Conservation (phyloP, 768 basidiomycete genomes). For the Trametes meyenii region DNA sequence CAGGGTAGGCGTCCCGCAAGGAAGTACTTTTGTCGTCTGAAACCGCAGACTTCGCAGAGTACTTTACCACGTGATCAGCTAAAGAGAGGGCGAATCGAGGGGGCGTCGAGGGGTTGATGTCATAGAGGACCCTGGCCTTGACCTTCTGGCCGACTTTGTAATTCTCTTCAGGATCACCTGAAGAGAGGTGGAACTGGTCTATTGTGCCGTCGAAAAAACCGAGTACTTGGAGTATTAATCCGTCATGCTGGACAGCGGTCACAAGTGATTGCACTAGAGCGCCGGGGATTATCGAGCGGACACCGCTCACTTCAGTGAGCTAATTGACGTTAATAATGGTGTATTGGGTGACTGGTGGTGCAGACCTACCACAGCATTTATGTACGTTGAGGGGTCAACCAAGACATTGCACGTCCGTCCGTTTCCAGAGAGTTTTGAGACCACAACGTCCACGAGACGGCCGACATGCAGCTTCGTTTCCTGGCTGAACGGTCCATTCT, state of each 20-base stretch:
- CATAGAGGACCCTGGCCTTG: conserved; percentile 83
- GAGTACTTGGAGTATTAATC: conserved; percentile 85
- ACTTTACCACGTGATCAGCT: conserved; percentile 66
- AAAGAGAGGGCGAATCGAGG: conserved; percentile 84
- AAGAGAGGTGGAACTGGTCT: conserved; percentile 75
- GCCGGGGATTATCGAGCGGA: conserved; percentile 85
- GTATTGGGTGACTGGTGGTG: not conserved
- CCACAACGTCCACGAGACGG: conserved; percentile 64
- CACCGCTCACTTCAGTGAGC: conserved; percentile 78
- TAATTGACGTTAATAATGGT: conserved; percentile 31
- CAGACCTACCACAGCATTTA: conserved; percentile 56
- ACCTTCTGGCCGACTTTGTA: conserved; percentile 75
- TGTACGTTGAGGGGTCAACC: conserved; percentile 50
- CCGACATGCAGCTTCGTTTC: conserved; percentile 57
- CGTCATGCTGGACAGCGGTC: conserved; percentile 70
- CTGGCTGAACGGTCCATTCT: conserved; percentile 40
- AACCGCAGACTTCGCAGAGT: conserved; percentile 42
- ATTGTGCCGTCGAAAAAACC: conserved; percentile 93
- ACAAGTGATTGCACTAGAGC: conserved; percentile 80
- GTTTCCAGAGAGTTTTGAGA: conserved; percentile 71
- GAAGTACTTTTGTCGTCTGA: conserved; percentile 31
- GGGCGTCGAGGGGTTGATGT: conserved; percentile 67
- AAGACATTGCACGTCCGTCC: conserved; percentile 78
- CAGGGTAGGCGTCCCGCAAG: conserved; percentile 63
- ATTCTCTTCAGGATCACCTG: conserved; percentile 42